Conservation (phyloP, 345 rosid species). For the Syzygium grande region DNA sequence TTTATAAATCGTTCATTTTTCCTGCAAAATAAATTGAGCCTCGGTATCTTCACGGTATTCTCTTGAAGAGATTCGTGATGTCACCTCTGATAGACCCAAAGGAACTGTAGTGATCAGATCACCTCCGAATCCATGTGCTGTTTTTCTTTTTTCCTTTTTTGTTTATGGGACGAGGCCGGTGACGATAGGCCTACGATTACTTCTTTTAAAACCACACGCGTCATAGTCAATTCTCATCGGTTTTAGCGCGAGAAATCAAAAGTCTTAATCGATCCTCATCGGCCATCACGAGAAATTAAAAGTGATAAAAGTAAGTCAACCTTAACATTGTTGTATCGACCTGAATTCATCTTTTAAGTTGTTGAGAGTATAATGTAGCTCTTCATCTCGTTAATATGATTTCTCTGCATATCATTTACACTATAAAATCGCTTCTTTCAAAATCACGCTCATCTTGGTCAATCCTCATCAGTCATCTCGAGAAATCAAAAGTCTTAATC, state of each 20-base stretch:
- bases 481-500: neutral
- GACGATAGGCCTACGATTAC: neutral
- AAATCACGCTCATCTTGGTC: neutral
- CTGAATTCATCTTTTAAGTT: neutral
- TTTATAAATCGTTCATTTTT: no score
- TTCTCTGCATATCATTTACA: neutral
- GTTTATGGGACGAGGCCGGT: neutral
- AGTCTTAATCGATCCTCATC: no score
- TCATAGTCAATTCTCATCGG: no score
- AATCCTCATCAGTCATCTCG: neutral
- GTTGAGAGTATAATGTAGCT: neutral
- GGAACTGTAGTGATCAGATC: no score
- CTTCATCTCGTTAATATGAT: neutral
- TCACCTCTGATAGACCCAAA: no score
- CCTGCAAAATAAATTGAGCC: no score
- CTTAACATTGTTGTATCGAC: neutral
- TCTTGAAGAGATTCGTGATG: no score
- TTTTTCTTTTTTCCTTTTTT: no score
- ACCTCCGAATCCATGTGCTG: no score
- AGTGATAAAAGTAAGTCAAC: neutral
- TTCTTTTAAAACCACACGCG: neutral
- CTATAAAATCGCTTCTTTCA: neutral
- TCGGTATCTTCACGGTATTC: no score
- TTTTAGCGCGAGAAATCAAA: no score
- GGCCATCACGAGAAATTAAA: no score